These are phyloP conservation scores for Mucor mucedo DNA, from an alignment of 371 early-diverging fungal genomes.

Conservation along the genomic window DNA sequence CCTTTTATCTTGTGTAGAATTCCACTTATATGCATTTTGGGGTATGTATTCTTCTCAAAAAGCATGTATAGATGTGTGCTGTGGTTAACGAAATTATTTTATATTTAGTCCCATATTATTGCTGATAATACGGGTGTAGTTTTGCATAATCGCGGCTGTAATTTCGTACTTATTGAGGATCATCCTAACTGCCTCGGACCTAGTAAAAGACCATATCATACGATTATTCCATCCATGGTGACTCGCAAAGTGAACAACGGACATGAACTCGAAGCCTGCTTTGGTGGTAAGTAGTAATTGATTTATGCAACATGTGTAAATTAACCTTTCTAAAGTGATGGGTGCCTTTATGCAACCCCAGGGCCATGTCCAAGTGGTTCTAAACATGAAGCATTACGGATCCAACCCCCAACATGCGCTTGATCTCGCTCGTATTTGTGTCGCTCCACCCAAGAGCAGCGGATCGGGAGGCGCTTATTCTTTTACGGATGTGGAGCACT, in stretches of 20 bases:
- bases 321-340: slow-evolving; percentile 38
- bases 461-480: slow-evolving; percentile 31
- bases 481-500: slow-evolving; percentile 41
- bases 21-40: slow-evolving; percentile 67
- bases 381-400: slow-evolving; percentile 68
- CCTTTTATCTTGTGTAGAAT: slow-evolving; percentile 39
- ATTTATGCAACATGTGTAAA: not conserved
- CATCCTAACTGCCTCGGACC: slow-evolving; percentile 76
- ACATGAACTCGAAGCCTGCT: slow-evolving; percentile 55
- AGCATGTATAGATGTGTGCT: not conserved
- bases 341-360: slow-evolving; percentile 81
- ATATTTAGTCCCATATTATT: slow-evolving; percentile 46
- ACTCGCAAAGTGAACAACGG: slow-evolving; percentile 41
- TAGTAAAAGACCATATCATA: slow-evolving; percentile 85
- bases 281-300: slow-evolving; percentile 46
- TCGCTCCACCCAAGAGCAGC: slow-evolving; percentile 42
- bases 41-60: slow-evolving; percentile 14
- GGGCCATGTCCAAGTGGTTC: slow-evolving; percentile 81
- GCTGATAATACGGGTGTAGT: slow-evolving; percentile 74
- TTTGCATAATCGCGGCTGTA: slow-evolving; percentile 77
- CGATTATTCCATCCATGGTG: slow-evolving; percentile 80
- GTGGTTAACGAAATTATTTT: not conserved
- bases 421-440: slow-evolving; percentile 75
- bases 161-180: slow-evolving; percentile 66
- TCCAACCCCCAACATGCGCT: slow-evolving; percentile 71